These are phyloP conservation scores for Candida qinlingensis DNA, from an alignment of 805 yeast genomes.

Conservation along the genomic window DNA sequence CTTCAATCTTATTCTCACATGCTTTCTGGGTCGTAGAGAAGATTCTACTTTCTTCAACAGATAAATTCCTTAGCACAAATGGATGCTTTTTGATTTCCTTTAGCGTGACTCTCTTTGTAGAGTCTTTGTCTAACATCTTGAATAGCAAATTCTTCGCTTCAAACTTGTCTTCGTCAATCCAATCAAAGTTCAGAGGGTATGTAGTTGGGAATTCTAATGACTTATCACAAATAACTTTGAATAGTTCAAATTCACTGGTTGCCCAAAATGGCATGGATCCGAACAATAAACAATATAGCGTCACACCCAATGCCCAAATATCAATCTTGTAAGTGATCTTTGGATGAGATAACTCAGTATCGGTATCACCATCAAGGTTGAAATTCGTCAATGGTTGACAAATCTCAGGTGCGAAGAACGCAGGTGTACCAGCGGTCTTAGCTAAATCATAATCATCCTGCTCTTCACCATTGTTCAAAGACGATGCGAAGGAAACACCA, in stretches of 20 bases:
- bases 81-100: constrained; percentile 72
- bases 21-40: constrained; percentile 24
- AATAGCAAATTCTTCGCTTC: constrained; percentile 50
- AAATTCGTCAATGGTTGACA: constrained; percentile 45
- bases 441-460: constrained; percentile 78
- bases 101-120: constrained; percentile 61
- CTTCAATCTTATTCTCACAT: constrained; percentile 38
- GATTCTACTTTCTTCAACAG: constrained; percentile 20
- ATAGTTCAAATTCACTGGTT: constrained; percentile 78
- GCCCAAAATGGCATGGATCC: constrained; percentile 90
- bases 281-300: constrained; percentile 79
- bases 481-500: constrained; percentile 80
- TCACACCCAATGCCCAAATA: constrained; percentile 97
- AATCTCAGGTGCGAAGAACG: constrained; percentile 91
- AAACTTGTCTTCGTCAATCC: constrained; percentile 36
- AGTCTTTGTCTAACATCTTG: constrained; percentile 64
- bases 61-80: constrained; percentile 47
- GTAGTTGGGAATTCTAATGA: constrained; percentile 51
- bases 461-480: constrained; percentile 37
- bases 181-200: constrained; percentile 37
- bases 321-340: constrained; percentile 79
- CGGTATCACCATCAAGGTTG: constrained; percentile 19
- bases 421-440: constrained; percentile 97
- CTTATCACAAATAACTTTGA: constrained; percentile 70
- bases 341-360: constrained; percentile 25